Evolutionary conservation across 2,329 filamentous ascomycete species (phyloP).

Genomic region (Cercospora canescens): DNA sequence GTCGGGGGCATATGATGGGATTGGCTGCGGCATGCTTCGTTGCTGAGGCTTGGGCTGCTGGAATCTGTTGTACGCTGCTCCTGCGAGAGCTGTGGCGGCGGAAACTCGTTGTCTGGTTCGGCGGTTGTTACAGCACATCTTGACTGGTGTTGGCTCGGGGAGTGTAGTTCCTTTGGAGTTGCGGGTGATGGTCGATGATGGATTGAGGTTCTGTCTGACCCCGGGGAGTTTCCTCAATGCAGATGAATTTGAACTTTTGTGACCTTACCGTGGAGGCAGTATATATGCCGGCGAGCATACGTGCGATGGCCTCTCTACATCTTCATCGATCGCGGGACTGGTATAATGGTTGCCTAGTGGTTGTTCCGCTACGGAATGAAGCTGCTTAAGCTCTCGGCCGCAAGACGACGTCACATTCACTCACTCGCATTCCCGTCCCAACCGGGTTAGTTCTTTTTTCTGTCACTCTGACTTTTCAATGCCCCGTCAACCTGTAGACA

Average conservation of each 20-base stretch:
- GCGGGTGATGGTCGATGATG: neutral
- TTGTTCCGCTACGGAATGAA: neutral
- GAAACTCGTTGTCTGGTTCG: neutral
- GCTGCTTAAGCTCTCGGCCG: neutral
- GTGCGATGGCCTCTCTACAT: neutral
- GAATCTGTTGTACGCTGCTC: slow-evolving; percentile 14
- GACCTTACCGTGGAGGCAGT: neutral
- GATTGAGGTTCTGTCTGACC: neutral
- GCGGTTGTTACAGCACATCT: neutral
- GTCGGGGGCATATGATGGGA: neutral
- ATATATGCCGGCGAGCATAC: neutral
- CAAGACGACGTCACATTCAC: neutral
- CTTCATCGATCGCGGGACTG: neutral
- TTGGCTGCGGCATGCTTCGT: neutral
- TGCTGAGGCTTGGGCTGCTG: slow-evolving; percentile 13
- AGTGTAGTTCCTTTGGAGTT: neutral
- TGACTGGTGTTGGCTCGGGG: neutral
- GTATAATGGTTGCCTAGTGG: neutral
- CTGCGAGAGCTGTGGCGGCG: neutral
- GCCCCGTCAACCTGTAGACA: no score
- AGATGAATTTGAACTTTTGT: neutral
- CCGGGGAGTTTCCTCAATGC: neutral
- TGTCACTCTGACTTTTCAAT: neutral
- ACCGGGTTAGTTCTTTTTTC: neutral
- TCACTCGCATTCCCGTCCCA: neutral